Conservation (phyloP, 306 rosid genomes). For the cucumber (Cucumis sativus) region DNA sequence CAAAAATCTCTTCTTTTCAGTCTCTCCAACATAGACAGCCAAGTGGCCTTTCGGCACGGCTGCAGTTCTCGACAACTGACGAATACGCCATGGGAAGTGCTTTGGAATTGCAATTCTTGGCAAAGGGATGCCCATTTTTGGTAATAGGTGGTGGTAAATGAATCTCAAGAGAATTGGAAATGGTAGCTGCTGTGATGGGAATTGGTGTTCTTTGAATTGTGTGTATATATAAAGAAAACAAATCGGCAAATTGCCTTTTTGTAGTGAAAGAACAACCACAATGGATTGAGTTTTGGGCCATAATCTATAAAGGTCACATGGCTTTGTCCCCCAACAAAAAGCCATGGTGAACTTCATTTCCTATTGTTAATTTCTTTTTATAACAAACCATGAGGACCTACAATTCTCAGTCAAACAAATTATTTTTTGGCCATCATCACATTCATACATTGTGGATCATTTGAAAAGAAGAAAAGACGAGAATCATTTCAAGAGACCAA, state of each 20-base stretch:
- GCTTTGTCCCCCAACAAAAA: conserved; percentile 6
- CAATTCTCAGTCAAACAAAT: conserved; percentile 6
- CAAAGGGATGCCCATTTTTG: not conserved
- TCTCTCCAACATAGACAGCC: conserved; percentile 25
- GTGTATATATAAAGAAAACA: not conserved
- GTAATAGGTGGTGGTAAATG: not conserved
- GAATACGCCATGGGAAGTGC: not conserved
- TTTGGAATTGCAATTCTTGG: not conserved
- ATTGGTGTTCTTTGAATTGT: not conserved
- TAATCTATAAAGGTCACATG: conserved; percentile 3
- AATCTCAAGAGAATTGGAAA: not conserved
- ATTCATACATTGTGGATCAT: conserved; percentile 9
- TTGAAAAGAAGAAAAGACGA: not conserved
- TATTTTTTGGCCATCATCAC: conserved; percentile 3
- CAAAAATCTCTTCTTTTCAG: conserved; percentile 13
- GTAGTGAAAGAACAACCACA: not conserved
- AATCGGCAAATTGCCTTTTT: not conserved
- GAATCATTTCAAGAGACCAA: conserved; percentile 1
- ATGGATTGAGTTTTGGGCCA: conserved; percentile 1
- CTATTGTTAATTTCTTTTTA: not conserved
- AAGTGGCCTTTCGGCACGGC: conserved; percentile 29
- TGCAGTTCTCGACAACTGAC: not conserved
- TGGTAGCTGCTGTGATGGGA: conserved; percentile 8
- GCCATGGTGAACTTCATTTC: not conserved
- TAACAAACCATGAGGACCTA: conserved; percentile 7